Evolutionary conservation across 1,284 basidiomycete species (phyloP), one percentile per base, ranked within the genome.

Genomic region (Puccinia polysora): DNA sequence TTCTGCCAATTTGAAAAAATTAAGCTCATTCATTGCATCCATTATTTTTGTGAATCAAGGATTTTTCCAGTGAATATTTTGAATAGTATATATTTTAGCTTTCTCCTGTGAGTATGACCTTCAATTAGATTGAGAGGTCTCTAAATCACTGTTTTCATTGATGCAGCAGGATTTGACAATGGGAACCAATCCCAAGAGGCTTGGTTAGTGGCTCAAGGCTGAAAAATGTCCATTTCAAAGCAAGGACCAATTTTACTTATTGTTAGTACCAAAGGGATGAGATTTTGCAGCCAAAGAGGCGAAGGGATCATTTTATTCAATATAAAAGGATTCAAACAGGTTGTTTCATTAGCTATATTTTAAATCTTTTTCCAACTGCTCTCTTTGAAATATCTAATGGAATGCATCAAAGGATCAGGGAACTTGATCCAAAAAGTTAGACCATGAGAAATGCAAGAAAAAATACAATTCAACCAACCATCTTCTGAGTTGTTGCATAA

Each of bases 121-220:
- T 63, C 47, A 23, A 23, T 45, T 47, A 2, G 40, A 3, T 47
- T 45, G 59, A 14, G 49, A 53, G n/a, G 32, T 36, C 36, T 65
- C 34, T 10, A 30, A n/a, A 40, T 65, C 34, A 36, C 47, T 65
- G 20, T 65, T 34, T 25, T 65, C 45, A 32, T 65, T 23, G 28
- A 47, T 65, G 15, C 47, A 52, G n/a, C 18, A 34, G 15, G 49
- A 47, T 65, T 65, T 38, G 20, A 65, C 47, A 25, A 65, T 53
- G 36, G 63, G 49, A 40, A 38, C 32, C 18, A 65, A 40, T n/a
- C 25, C 34, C 30, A 30, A n/a, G 38, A 65, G 63, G 4, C 34
- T 50, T 53, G 28, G 49, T 14, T 53, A 62, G 1, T 43, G 32
- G 36, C 40, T 45, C 23, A 62, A 47, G 20, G 40, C 59, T 62